phyloP scores from a whole-genome alignment of 768 basidiomycete genomes.

The Suillus lakei region DNA sequence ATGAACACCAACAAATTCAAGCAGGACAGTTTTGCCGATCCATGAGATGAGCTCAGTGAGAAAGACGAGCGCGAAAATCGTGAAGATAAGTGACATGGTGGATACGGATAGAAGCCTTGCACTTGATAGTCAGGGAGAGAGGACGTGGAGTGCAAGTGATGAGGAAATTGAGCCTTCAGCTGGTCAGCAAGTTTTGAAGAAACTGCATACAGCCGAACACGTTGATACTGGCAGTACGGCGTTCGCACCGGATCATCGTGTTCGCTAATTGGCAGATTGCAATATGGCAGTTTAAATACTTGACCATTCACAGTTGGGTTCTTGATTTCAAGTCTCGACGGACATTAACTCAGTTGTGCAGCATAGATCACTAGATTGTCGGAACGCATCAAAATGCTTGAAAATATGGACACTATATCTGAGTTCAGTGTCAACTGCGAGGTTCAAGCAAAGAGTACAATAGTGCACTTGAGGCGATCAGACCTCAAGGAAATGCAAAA shows the following conservation, averaged over 20 bases:
- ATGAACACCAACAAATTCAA: slow-evolving; percentile 68
- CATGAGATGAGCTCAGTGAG: slow-evolving; percentile 84
- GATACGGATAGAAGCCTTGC: background rate
- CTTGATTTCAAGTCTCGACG: too few relatives aligned
- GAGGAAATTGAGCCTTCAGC: background rate
- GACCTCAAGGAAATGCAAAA: background rate
- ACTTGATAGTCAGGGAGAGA: background rate
- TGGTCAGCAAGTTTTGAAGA: slow-evolving; percentile 1
- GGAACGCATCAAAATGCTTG: too few relatives aligned
- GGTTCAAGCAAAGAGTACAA: background rate
- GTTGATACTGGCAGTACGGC: background rate
- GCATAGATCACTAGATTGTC: too few relatives aligned
- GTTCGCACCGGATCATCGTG: background rate
- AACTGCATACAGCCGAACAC: slow-evolving; percentile 6
- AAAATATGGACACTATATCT: too few relatives aligned
- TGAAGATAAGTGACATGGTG: slow-evolving; percentile 76
- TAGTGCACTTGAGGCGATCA: background rate
- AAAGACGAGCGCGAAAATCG: slow-evolving; percentile 84
- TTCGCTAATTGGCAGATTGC: background rate
- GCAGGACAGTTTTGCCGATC: slow-evolving; percentile 86
- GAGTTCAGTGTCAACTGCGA: background rate
- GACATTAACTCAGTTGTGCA: background rate
- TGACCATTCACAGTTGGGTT: too few relatives aligned
- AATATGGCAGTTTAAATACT: background rate
- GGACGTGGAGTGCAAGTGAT: background rate